Evolutionary conservation across 2,329 filamentous ascomycete genomes (phyloP).

Genomic region (Pyrenochaeta sp.): DNA sequence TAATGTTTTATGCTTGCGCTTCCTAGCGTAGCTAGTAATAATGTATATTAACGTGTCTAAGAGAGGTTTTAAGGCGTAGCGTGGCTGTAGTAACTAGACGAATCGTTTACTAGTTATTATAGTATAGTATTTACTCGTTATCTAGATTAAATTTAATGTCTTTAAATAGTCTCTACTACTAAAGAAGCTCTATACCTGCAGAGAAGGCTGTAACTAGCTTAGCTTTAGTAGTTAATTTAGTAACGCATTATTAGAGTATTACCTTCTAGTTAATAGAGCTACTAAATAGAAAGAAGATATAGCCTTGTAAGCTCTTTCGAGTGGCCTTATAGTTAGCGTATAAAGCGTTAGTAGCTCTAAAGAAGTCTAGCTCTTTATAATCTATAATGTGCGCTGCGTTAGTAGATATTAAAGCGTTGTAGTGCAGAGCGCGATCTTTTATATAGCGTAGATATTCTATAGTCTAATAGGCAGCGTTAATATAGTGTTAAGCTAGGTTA

Average conservation of each 20-base stretch:
- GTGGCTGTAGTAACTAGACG: background rate
- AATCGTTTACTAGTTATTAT: slow-evolving; percentile 18
- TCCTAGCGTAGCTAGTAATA: slow-evolving; percentile 15
- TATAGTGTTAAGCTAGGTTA: too few relatives aligned
- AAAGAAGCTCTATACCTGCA: slow-evolving; percentile 8
- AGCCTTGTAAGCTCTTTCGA: slow-evolving; percentile 23
- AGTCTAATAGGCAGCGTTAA: too few relatives aligned
- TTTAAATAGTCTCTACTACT: slow-evolving; percentile 20
- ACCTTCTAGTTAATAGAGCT: slow-evolving; percentile 13
- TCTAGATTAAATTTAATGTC: slow-evolving; percentile 14
- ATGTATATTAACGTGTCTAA: slow-evolving; percentile 17
- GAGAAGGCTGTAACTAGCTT: slow-evolving; percentile 16
- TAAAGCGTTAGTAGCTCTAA: slow-evolving; percentile 18
- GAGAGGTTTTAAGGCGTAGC: slow-evolving; percentile 8
- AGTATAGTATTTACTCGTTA: slow-evolving; percentile 8
- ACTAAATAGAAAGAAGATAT: slow-evolving; percentile 25
- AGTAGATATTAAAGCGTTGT: too few relatives aligned
- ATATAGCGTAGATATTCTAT: too few relatives aligned
- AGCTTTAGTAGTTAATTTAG: slow-evolving; percentile 29
- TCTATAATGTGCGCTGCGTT: slow-evolving; percentile 17
- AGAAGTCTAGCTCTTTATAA: slow-evolving; percentile 19
- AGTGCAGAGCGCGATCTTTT: too few relatives aligned
- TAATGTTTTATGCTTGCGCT: slow-evolving; percentile 1
- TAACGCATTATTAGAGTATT: slow-evolving; percentile 13
- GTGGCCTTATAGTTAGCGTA: slow-evolving; percentile 21